phyloP scores from a whole-genome alignment of 345 rosid species.

The Stellera chamaejasme region DNA sequence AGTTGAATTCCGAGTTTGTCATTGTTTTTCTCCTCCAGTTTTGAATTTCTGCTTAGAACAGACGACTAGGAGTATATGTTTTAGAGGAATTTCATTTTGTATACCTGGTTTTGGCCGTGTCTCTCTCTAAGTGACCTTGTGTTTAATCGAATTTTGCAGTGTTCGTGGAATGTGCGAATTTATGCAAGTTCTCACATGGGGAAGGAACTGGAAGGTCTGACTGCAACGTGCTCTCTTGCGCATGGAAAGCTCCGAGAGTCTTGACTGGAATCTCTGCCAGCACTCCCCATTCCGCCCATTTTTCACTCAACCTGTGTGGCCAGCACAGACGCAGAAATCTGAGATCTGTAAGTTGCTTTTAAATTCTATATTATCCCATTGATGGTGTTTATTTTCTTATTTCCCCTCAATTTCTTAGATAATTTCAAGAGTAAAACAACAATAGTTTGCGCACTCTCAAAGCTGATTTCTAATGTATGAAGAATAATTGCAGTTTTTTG shows the following conservation, averaged over 20 bases:
- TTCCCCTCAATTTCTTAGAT: neutral
- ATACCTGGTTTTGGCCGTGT: neutral
- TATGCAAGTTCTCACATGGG: conserved; percentile 68
- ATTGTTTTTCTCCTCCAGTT: no score
- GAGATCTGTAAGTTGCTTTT: conserved; percentile 38
- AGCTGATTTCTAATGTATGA: no score
- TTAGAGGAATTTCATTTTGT: no score
- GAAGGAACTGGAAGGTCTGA: conserved; percentile 63
- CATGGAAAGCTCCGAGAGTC: conserved; percentile 87
- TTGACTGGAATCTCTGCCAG: conserved; percentile 80
- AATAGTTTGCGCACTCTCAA: no score
- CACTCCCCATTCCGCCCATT: conserved; percentile 58
- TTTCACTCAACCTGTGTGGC: conserved; percentile 25
- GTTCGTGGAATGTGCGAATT: conserved; percentile 71
- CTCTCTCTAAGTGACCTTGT: conserved; percentile 9
- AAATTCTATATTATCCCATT: neutral
- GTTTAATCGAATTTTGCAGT: conserved; percentile 35
- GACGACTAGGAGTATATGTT: no score
- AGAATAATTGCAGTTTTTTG: no score
- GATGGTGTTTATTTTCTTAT: neutral
- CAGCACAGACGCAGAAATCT: conserved; percentile 38
- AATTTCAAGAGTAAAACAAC: neutral
- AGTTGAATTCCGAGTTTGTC: no score
- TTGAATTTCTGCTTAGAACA: no score
- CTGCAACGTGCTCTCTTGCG: conserved; percentile 74